Evolutionary conservation across 2,329 filamentous ascomycete species (phyloP), one percentile per base, ranked within the genome.

Genomic region (Aspergillus puulaauensis): DNA sequence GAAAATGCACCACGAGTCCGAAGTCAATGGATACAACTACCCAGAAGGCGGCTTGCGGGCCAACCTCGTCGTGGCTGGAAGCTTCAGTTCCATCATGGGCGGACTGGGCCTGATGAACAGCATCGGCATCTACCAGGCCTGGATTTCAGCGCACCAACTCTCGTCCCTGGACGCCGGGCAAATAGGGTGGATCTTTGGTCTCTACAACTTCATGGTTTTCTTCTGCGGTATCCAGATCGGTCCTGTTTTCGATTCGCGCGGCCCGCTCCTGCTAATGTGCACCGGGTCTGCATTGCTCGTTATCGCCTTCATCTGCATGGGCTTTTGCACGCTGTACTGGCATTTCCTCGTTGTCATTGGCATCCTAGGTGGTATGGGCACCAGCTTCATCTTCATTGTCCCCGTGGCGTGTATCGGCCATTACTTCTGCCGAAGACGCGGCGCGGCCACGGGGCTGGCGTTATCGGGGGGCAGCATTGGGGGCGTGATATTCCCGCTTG

Each of bases 21-120:
- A 27, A 8, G 24, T 27, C 24, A 27, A 27, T 27, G 7, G 7
- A 27, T 27, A 27, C 24, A 27, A 27, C 24, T 43, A 43, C 40
- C 40, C 40, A n/a, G 40, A 43, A 43, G 40, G 40, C 1, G 40
- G 40, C 14, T 3, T n/a, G 40, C n/a, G 17, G 4, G 77, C 77
- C 44, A 77, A 75, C 73, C 66, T 75, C 2, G 75, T 78, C 6
- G 74, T 77, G 9, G 47, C 71, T 0, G 75, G 75, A 1, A 72
- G 69, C 44, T 70, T 73, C 56, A 74, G 60, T 57, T 72, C 21
- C 61, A 71, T 60, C 62, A 69, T 47, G 65, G 61, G 64, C 6
- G 58, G 70, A 0, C 73, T 78, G 41, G 41, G 41, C 4, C 19
- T 44, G 9, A 24, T 44, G 19, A 77, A 78, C 53, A 72, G 70